Base-by-base conservation (phyloP, 345 rosid genomes). In the Punica granatum region DNA sequence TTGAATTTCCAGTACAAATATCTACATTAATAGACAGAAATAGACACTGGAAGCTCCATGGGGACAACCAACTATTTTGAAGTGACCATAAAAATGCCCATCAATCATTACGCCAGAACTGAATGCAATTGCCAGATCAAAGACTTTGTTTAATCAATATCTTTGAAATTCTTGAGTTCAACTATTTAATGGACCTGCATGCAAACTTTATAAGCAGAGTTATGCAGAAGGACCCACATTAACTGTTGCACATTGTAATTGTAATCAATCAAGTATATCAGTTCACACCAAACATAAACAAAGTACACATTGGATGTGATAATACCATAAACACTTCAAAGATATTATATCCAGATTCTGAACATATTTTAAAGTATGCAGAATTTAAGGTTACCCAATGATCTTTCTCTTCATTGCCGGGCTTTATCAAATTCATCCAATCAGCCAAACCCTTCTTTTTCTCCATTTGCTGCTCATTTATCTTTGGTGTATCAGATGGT, bases 341-440 rank as follows among this genome's bases (percentile, higher is more conserved):
- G 13, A 34, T 5, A 25, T 26, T 8, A 28, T 37, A 26, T 28
- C 35, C 30, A 13, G 7, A 7, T 9, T 23, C 5, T 37, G 34
- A 37, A 23, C 5, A 25, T 16, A 64, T 39, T 26, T 37, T 25
- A 34, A 36, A 19, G 9, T 30, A 53, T 49, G 35, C 28, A 63
- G 34, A n/a, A n/a, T 23, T n/a, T 30, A 2, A 43, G 18, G 8
- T 65, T 73, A 73, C 76, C 76, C 76, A 73, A 73, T 95, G 96
- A 77, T 95, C 99, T 78, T 95, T 95, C 85, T 92, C 99, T 75
- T 95, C 99, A 53, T 81, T 88, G 58, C 78, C 89, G 69, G 94
- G 99, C 86, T 92, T 95, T 39, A 92, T 90, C 43, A 79, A 25
- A 84, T 86, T 90, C 88, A 95, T 80, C 99, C 97, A 95, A 70